Conservation (phyloP, 805 yeast genomes). For the Zygosaccharomyces rouxii region DNA sequence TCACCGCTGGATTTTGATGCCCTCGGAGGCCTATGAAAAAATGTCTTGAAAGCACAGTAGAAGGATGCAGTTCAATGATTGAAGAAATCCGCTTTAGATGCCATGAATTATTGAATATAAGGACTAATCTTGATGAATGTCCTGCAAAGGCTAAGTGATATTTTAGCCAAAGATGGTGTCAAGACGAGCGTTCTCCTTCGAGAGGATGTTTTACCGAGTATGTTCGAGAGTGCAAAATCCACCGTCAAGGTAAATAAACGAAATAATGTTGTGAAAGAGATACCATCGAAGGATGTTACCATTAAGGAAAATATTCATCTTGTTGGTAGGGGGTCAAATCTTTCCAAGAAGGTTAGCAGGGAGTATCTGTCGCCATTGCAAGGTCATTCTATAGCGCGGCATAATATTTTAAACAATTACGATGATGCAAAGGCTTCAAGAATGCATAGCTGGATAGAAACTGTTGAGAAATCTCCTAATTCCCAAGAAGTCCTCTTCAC, state of each 20-base stretch:
- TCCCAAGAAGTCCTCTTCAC: slow-evolving; percentile 12
- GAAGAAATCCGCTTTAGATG: neutral
- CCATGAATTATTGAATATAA: neutral
- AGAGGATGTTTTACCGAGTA: slow-evolving; percentile 8
- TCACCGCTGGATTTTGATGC: neutral
- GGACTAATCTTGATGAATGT: slow-evolving; percentile 22
- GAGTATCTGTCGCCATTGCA: slow-evolving; percentile 31
- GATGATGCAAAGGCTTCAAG: slow-evolving; percentile 17
- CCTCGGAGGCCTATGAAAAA: neutral
- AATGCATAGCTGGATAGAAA: slow-evolving; percentile 9
- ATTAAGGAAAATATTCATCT: slow-evolving; percentile 12
- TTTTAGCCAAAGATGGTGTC: slow-evolving; percentile 20
- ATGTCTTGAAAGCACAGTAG: neutral
- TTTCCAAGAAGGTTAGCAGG: slow-evolving; percentile 27
- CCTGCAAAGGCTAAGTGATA: slow-evolving; percentile 35
- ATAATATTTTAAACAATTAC: slow-evolving; percentile 21
- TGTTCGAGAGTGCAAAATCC: slow-evolving; percentile 11
- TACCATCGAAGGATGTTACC: neutral
- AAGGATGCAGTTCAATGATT: neutral
- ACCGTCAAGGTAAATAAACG: neutral
- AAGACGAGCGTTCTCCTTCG: slow-evolving; percentile 9
- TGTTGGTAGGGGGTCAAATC: slow-evolving; percentile 33
- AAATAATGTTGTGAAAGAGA: neutral
- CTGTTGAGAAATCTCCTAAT: slow-evolving; percentile 8
- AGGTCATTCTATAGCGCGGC: slow-evolving; percentile 25